Base-by-base conservation (phyloP, 2,329 filamentous ascomycete species). In the Talaromyces sp. region DNA sequence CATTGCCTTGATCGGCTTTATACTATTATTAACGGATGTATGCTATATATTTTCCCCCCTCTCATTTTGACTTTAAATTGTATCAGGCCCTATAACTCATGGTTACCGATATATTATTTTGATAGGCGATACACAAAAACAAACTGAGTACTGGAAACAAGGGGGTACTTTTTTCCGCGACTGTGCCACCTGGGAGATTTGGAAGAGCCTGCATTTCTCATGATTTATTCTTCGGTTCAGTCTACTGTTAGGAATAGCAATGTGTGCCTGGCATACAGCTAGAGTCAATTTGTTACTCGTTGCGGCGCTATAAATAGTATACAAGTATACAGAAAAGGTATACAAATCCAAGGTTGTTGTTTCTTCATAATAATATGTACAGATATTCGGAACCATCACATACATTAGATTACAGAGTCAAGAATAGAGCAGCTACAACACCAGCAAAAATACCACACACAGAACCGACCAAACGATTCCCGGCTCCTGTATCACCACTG, bases 1-100 rank as follows among this genome's bases (percentile, higher is more conserved):
- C 27, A 31, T 31, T 53, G 50, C 28, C 14, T 7, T 53, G 50
- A 53, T n/a, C 50, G 50, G 28, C 12, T 53, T 27, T 7, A 1
- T 53, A n/a, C 28, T 30, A 53, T 53, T 31, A n/a, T 53, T 18
- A 53, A 53, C n/a, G 50, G 50, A 53, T 53, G 50, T 53, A 53
- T 30, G 50, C 10, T 12, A 16, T 14, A 47, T n/a, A 2, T 7
- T 47, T 16, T 33, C 50, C 27, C 23, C n/a, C 8, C 47, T 28
- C 5, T 51, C 5, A 14, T 14, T 36, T 36, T 12, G 7, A 7
- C 8, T 36, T 36, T 36, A 36, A 3, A 3, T 7, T 7, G n/a
- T 12, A 31, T 23, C 6, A n/a, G 5, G 16, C n/a, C 27, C 9
- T 53, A 16, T 5, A n/a, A 33, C 4, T 12, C 28, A 51, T 7